Evolutionary conservation across 2,329 filamentous ascomycete genomes (phyloP).

Genomic region (Arthrobotrys musiformis): DNA sequence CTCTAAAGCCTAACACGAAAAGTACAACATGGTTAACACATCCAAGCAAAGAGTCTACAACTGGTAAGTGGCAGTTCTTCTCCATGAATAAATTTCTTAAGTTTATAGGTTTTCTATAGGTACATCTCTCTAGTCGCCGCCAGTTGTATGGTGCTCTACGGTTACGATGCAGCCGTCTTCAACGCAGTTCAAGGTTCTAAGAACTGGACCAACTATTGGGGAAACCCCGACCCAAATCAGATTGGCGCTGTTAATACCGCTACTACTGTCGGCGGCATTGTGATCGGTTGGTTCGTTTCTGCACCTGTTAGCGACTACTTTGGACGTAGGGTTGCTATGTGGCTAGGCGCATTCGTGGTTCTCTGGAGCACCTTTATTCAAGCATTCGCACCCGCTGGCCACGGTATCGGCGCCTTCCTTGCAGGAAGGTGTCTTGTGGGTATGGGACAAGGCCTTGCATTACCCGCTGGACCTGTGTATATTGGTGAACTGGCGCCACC

Average conservation of each 20-base stretch:
- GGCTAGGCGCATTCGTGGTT: constrained; percentile 71
- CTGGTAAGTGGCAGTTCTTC: constrained; percentile 61
- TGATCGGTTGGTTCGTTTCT: constrained; percentile 76
- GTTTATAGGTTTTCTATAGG: constrained; percentile 62
- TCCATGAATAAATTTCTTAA: background rate
- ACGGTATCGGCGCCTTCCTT: constrained; percentile 73
- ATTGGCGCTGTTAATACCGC: constrained; percentile 73
- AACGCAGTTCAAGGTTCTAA: constrained; percentile 76
- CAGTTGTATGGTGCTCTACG: constrained; percentile 79
- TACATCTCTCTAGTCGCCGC: constrained; percentile 77
- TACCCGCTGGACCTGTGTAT: constrained; percentile 76
- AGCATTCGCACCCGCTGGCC: constrained; percentile 70
- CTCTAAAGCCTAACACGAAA: background rate
- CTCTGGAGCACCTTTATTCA: constrained; percentile 77
- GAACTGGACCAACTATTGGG: constrained; percentile 70
- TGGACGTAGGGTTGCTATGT: constrained; percentile 66
- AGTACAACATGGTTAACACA: constrained; percentile 62
- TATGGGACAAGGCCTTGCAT: constrained; percentile 75
- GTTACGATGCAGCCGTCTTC: constrained; percentile 79
- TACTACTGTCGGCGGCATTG: constrained; percentile 76
- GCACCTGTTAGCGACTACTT: constrained; percentile 68
- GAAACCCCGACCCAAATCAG: constrained; percentile 62
- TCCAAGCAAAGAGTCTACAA: constrained; percentile 65
- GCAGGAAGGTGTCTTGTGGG: constrained; percentile 76
- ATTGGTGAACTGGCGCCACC: constrained; percentile 75